phyloP scores from a whole-genome alignment of 306 rosid species.

The Albizia julibrissin region DNA sequence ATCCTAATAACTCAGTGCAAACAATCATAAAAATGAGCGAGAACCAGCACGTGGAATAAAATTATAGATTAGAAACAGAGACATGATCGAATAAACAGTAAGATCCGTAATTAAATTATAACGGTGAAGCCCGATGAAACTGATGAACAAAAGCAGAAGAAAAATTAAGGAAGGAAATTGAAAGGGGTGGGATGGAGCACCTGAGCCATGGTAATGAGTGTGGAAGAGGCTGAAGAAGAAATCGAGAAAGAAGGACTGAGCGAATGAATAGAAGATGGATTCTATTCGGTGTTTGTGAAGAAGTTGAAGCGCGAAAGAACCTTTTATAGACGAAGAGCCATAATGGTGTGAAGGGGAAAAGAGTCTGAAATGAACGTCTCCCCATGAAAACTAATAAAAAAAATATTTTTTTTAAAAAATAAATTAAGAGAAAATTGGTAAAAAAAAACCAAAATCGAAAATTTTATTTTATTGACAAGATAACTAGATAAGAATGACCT shows the following conservation, averaged over 20 bases:
- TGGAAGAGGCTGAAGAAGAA: background rate
- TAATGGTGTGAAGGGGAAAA: no score
- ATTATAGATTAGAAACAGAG: background rate
- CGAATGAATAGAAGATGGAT: background rate
- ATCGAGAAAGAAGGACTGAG: no score
- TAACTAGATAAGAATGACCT: no score
- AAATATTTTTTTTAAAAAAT: no score
- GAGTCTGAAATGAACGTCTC: background rate
- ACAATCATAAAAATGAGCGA: background rate
- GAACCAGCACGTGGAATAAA: background rate
- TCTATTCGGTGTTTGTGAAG: no score
- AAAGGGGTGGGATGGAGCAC: background rate
- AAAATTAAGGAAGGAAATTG: background rate
- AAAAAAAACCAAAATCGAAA: no score
- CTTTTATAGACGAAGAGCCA: no score
- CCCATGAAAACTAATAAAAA: background rate
- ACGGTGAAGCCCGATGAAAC: no score
- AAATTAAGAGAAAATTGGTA: no score
- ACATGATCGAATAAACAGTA: background rate
- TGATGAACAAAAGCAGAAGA: background rate
- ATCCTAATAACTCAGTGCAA: slow-evolving; percentile 1
- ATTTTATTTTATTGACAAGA: no score
- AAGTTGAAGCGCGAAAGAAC: no score
- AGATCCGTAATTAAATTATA: background rate
- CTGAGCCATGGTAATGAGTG: slow-evolving; percentile 37